phyloP scores from a whole-genome alignment of 345 rosid species.

The Conringia planisiliqua region DNA sequence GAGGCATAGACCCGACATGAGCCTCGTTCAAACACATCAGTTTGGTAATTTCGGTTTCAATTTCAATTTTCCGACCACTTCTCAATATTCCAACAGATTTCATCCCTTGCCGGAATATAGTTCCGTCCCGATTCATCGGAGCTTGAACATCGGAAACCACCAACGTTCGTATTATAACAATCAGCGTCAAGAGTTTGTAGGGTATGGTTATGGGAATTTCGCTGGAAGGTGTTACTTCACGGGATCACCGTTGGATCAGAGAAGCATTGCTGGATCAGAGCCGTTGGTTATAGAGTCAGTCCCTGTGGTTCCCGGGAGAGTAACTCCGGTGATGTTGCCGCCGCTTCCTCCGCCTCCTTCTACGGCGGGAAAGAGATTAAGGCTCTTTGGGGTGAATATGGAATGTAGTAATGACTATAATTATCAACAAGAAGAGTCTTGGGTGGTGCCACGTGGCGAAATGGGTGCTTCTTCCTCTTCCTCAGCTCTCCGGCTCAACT shows the following conservation, averaged over 20 bases:
- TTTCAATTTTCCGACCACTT: slow-evolving; percentile 39
- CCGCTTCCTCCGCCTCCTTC: slow-evolving; percentile 26
- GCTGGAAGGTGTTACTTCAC: slow-evolving; percentile 38
- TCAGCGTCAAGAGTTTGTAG: slow-evolving; percentile 37
- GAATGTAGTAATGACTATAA: slow-evolving; percentile 46
- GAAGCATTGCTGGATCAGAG: slow-evolving; percentile 24
- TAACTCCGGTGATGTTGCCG: slow-evolving; percentile 23
- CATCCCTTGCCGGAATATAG: slow-evolving; percentile 37
- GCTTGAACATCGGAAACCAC: slow-evolving; percentile 28
- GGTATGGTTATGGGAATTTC: slow-evolving; percentile 39
- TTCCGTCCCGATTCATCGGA: slow-evolving; percentile 23
- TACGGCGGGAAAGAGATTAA: slow-evolving; percentile 66
- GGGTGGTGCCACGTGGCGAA: slow-evolving; percentile 24
- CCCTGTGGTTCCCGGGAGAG: slow-evolving; percentile 40
- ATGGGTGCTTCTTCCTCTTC: slow-evolving; percentile 34
- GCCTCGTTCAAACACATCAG: slow-evolving; percentile 24
- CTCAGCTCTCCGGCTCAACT: slow-evolving; percentile 17
- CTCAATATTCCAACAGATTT: slow-evolving; percentile 45
- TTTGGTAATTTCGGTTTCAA: slow-evolving; percentile 29
- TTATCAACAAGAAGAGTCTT: slow-evolving; percentile 26
- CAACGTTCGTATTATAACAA: slow-evolving; percentile 28
- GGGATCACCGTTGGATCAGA: slow-evolving; percentile 45
- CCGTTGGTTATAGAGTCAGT: slow-evolving; percentile 65
- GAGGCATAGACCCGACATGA: slow-evolving; percentile 58
- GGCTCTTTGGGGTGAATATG: slow-evolving; percentile 96